Percentiles rank a stretch among this genome's conserved stretches.
Conservation (phyloP, 139 green algal genomes). For the Edaphochlamys debaryana region DNA sequence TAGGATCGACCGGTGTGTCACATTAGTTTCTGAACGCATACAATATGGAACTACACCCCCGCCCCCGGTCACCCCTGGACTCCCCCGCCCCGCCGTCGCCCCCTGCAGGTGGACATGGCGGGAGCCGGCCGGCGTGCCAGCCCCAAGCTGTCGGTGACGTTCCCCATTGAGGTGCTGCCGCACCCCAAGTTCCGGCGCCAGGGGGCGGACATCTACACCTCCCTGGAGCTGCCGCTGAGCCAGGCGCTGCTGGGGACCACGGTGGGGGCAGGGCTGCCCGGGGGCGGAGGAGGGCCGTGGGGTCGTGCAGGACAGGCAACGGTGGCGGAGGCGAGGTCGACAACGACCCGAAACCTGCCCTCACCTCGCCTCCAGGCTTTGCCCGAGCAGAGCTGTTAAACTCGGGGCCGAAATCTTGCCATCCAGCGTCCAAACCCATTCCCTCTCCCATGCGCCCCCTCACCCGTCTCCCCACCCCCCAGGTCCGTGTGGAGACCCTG, state of each 20-base stretch:
- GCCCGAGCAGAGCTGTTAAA: too few relatives aligned
- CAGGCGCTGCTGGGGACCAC: conserved; percentile 46
- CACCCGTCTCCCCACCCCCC: neutral
- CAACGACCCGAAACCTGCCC: too few relatives aligned
- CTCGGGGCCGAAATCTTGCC: too few relatives aligned
- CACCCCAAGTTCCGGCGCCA: conserved; percentile 46
- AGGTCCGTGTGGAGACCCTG: conserved; percentile 46
- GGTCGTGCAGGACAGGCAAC: neutral
- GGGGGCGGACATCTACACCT: conserved; percentile 35
- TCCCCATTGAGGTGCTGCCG: conserved; percentile 47
- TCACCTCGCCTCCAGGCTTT: too few relatives aligned
- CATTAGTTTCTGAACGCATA: too few relatives aligned
- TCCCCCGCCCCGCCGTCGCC: neutral
- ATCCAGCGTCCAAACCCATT: too few relatives aligned
- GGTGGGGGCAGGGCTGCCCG: conserved; percentile 1
- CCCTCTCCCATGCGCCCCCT: too few relatives aligned
- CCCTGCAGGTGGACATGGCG: conserved; percentile 38
- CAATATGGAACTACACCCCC: too few relatives aligned
- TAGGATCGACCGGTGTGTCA: too few relatives aligned
- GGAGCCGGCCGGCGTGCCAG: neutral
- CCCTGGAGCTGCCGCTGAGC: conserved; percentile 33
- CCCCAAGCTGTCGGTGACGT: conserved; percentile 16
- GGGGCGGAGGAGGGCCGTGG: neutral
- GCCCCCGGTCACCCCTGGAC: too few relatives aligned
- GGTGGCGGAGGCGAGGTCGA: neutral